A percentile compares a stretch with the other conserved stretches of the same genome.
Evolutionary conservation across 2,329 filamentous ascomycete genomes (phyloP).

Genomic region (Cadophora sp.): DNA sequence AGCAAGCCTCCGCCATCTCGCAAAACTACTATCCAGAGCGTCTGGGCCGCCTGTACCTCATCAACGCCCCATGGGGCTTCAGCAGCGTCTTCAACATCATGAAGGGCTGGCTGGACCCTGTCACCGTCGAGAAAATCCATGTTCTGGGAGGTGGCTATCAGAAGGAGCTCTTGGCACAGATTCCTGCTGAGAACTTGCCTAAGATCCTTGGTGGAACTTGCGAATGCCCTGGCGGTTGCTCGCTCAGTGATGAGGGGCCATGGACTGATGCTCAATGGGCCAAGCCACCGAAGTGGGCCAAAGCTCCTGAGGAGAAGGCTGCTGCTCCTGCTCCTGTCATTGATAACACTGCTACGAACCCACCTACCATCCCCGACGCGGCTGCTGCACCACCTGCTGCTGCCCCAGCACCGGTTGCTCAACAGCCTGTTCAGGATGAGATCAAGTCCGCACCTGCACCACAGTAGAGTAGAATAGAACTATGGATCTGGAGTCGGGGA

Average conservation of each 20-base stretch:
- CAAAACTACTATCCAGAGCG: slow-evolving; percentile 99
- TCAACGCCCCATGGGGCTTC: slow-evolving; percentile 98
- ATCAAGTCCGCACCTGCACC: slow-evolving; percentile 36
- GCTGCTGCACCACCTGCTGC: slow-evolving; percentile 30
- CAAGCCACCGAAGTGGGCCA: slow-evolving; percentile 69
- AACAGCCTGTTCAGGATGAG: slow-evolving; percentile 30
- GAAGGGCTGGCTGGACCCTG: slow-evolving; percentile 94
- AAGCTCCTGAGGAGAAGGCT: slow-evolving; percentile 45
- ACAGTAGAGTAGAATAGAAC: slow-evolving; percentile 27
- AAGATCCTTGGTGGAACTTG: slow-evolving; percentile 85
- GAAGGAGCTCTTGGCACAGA: slow-evolving; percentile 81
- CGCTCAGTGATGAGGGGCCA: slow-evolving; percentile 86
- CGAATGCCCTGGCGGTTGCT: slow-evolving; percentile 81
- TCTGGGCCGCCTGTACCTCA: slow-evolving; percentile 92
- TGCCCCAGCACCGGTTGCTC: slow-evolving; percentile 18
- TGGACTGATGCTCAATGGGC: slow-evolving; percentile 79
- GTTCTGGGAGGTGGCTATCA: slow-evolving; percentile 84
- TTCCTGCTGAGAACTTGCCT: slow-evolving; percentile 89
- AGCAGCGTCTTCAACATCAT: slow-evolving; percentile 82
- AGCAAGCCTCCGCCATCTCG: slow-evolving; percentile 83
- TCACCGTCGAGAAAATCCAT: slow-evolving; percentile 96
- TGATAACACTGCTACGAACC: slow-evolving; percentile 28
- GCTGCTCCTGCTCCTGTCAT: slow-evolving; percentile 16
- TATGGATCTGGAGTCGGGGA: slow-evolving; percentile 14
- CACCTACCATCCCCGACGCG: slow-evolving; percentile 35